Conservation (phyloP, 1,284 basidiomycete species). For the Phlebopus sp. region DNA sequence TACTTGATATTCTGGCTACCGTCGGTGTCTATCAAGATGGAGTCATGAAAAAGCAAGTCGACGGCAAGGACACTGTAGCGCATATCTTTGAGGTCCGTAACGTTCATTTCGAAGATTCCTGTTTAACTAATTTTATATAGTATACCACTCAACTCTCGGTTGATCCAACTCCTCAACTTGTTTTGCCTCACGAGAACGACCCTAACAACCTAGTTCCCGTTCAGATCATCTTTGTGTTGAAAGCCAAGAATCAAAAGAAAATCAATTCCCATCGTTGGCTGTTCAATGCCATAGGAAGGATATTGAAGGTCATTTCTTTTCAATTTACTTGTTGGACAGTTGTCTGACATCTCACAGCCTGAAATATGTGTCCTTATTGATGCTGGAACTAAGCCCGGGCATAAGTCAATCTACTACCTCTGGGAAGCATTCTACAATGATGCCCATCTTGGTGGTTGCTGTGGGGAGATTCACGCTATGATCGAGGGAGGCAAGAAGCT, state of each 20-base stretch:
- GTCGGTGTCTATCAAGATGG: constrained; percentile 92
- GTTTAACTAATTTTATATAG: constrained; percentile 37
- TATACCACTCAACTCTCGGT: constrained; percentile 92
- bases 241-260: constrained; percentile 97
- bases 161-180: constrained; percentile 83
- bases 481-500: constrained; percentile 90
- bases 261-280: constrained; percentile 98
- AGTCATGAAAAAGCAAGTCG: constrained; percentile 93
- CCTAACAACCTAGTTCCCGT: constrained; percentile 93
- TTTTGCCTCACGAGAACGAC: constrained; percentile 86
- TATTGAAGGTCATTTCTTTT: constrained; percentile 56
- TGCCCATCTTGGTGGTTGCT: constrained; percentile 72
- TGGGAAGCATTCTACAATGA: constrained; percentile 93
- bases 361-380: constrained; percentile 91
- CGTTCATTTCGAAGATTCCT: constrained; percentile 1
- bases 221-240: constrained; percentile 92
- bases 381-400: constrained; percentile 94
- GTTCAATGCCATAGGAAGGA: constrained; percentile 92
- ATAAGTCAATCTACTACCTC: constrained; percentile 95
- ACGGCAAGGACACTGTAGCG: constrained; percentile 90
- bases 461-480: constrained; percentile 95
- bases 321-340: constrained; percentile 1
- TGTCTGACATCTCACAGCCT: constrained; percentile 48
- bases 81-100: constrained; percentile 81
- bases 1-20: constrained; percentile 85